phyloP scores from a whole-genome alignment of 257 asterid species.

The Fraxinus quadrangulata region DNA sequence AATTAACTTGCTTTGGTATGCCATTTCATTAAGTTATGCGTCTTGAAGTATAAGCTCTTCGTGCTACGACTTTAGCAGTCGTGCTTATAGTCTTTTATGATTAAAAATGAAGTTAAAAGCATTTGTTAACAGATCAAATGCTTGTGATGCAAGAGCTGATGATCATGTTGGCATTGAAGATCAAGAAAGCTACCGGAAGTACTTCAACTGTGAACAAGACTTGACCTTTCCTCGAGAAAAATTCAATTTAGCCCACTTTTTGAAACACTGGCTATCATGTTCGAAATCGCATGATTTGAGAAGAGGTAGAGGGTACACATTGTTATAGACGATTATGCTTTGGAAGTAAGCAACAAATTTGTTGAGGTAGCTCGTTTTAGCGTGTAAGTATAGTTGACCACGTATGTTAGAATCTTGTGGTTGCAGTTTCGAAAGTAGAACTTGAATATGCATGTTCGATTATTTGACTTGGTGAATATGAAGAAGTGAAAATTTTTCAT shows the following conservation, averaged over 20 bases:
- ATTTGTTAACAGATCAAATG: constrained; percentile 21
- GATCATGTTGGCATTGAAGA: constrained; percentile 14
- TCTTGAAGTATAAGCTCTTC: not conserved
- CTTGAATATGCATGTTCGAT: not conserved
- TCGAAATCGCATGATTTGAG: constrained; percentile 24
- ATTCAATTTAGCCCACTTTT: constrained; percentile 32
- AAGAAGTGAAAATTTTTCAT: no score
- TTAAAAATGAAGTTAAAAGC: constrained; percentile 4
- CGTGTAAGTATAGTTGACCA: not conserved
- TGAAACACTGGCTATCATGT: constrained; percentile 40
- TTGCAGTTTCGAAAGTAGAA: not conserved
- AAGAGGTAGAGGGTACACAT: not conserved
- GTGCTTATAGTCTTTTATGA: not conserved
- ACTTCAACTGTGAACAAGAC: constrained; percentile 17
- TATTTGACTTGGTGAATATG: not conserved
- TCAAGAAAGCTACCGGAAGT: constrained; percentile 11
- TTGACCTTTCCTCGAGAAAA: constrained; percentile 26
- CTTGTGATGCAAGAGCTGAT: constrained; percentile 12
- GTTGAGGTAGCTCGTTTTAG: not conserved
- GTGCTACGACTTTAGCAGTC: not conserved
- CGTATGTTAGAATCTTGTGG: not conserved
- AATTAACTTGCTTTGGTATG: no score
- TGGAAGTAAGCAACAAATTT: not conserved
- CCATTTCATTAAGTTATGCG: no score
- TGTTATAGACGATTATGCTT: not conserved